These are phyloP conservation scores for Leishmania gerbilli DNA, from an alignment of 208 protist species.

Conservation along the genomic window DNA sequence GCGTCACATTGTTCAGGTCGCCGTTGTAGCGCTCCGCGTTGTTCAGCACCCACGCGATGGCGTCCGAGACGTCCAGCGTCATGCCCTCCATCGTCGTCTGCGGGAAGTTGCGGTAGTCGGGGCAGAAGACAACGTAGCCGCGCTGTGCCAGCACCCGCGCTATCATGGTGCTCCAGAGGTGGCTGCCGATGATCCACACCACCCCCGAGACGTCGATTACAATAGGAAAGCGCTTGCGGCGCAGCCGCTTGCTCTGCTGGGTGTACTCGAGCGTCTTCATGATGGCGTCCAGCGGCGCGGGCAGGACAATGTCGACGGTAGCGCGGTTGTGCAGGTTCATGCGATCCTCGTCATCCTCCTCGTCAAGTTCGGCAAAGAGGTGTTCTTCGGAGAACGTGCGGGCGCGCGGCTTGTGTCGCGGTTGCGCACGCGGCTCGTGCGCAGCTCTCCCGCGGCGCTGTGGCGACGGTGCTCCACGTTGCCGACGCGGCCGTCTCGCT, in stretches of 20 bases:
- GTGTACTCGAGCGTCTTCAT: conserved; percentile 59
- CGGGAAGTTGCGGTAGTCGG: conserved; percentile 94
- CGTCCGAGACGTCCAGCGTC: conserved; percentile 87
- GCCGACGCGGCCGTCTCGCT: neutral
- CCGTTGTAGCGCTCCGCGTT: conserved; percentile 89
- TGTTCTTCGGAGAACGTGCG: conserved; percentile 15
- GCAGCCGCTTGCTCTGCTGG: conserved; percentile 37
- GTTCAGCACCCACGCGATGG: conserved; percentile 83
- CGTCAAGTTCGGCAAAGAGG: conserved; percentile 11
- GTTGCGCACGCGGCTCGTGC: neutral
- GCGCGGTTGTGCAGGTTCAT: conserved; percentile 73
- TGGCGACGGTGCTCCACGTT: neutral
- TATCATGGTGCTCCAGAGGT: conserved; percentile 84
- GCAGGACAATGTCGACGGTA: conserved; percentile 66
- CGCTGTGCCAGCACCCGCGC: conserved; percentile 70
- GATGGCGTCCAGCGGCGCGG: conserved; percentile 50
- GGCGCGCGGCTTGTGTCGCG: conserved; percentile 8
- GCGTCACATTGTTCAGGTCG: conserved; percentile 74
- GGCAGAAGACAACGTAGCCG: conserved; percentile 90
- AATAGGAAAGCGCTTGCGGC: conserved; percentile 77
- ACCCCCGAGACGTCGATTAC: conserved; percentile 75
- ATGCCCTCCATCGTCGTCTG: conserved; percentile 91
- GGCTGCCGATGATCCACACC: conserved; percentile 87
- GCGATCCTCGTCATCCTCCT: conserved; percentile 56
- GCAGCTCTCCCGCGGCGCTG: neutral